These are phyloP conservation scores for Athelia sp. DNA, from an alignment of 1,284 basidiomycete species.

Conservation along the genomic window DNA sequence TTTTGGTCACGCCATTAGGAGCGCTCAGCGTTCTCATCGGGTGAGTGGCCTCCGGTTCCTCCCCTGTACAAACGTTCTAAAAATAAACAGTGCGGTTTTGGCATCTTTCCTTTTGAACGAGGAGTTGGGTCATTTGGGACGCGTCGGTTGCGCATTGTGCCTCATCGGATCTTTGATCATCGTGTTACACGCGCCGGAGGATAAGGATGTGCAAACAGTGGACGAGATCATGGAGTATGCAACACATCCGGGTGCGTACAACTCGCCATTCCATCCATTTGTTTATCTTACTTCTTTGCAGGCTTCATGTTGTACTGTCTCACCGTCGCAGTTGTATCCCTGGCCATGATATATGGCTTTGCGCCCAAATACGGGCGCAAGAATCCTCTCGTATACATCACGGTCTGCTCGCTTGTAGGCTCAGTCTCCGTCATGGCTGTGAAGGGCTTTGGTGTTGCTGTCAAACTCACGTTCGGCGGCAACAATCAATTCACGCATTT, in stretches of 20 bases:
- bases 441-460: constrained; percentile 94
- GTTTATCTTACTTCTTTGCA: constrained; percentile 22
- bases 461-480: constrained; percentile 92
- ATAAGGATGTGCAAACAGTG: constrained; percentile 91
- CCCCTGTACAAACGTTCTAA: not conserved
- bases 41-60: constrained; percentile 54
- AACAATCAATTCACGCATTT: constrained; percentile 96
- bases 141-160: constrained; percentile 90
- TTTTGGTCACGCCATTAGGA: constrained; percentile 94
- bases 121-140: constrained; percentile 89
- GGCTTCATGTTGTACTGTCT: constrained; percentile 89
- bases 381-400: constrained; percentile 91
- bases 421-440: constrained; percentile 91
- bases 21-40: constrained; percentile 97
- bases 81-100: constrained; percentile 69
- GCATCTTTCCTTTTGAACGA: constrained; percentile 93
- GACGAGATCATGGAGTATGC: constrained; percentile 93
- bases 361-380: constrained; percentile 86
- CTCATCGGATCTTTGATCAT: constrained; percentile 93
- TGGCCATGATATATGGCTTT: constrained; percentile 86
- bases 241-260: constrained; percentile 75
- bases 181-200: constrained; percentile 94
- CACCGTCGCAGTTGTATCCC: constrained; percentile 75
- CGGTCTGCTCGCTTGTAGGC: constrained; percentile 88
- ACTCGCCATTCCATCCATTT: not conserved